Evolutionary conservation across 1,284 basidiomycete species (phyloP).

Genomic region (Fistulinella cinereoalba): DNA sequence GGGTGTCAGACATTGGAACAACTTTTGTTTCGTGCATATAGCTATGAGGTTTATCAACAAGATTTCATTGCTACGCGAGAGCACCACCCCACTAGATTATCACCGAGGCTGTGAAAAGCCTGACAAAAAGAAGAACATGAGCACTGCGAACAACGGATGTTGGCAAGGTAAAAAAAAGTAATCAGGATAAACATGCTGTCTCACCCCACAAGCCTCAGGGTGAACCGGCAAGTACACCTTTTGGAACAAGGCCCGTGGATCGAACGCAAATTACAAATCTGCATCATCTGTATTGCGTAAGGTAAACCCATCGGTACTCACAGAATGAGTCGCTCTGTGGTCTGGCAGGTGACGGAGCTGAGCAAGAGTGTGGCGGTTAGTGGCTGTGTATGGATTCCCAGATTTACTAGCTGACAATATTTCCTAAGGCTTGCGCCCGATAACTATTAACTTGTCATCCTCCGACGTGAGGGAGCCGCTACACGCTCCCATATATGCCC

Average conservation of each 20-base stretch:
- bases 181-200: constrained; percentile 57
- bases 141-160: constrained; percentile 10
- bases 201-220: constrained; percentile 66
- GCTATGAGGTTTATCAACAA: constrained; percentile 18
- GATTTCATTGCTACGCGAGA: constrained; percentile 12
- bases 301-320: constrained; percentile 13
- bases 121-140: constrained; percentile 1
- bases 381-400: constrained; percentile 11
- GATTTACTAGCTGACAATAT: no score
- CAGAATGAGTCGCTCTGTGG: neutral
- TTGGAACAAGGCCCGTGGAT: constrained; percentile 54
- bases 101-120: neutral
- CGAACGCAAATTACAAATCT: constrained; percentile 84
- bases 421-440: no score
- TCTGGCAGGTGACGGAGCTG: constrained; percentile 1
- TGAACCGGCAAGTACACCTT: constrained; percentile 70
- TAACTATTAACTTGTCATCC: no score
- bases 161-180: constrained; percentile 1
- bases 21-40: constrained; percentile 12
- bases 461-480: no score
- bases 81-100: constrained; percentile 7
- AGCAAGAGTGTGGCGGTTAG: constrained; percentile 9
- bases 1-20: constrained; percentile 29
- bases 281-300: constrained; percentile 46
- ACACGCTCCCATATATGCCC: constrained; percentile 16